Base-by-base conservation (phyloP, 2,329 filamentous ascomycete genomes). In the Neoscytalidium dimidiatum region DNA sequence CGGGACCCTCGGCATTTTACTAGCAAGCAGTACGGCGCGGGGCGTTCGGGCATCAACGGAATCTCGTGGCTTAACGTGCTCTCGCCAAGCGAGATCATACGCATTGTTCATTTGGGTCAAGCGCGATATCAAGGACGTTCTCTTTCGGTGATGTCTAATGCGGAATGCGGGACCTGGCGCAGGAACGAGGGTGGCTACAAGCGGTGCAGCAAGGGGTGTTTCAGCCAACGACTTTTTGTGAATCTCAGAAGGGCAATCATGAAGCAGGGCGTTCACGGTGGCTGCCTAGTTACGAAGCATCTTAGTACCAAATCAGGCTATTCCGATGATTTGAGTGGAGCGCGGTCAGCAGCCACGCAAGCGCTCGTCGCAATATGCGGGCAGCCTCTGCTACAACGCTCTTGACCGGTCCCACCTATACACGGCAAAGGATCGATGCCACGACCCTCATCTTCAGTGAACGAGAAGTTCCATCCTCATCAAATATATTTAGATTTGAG, bases 21-120 rank as follows among this genome's bases (percentile, higher is more conserved):
- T 46, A n/a, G 56, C 56, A 60, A 26, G 35, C 26, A 60, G 56
- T 41, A 60, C 38, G 56, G 56, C 56, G 56, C 28, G 33, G 11
- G 38, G 56, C 28, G 46, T 33, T 21, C n/a, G 49, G 38, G 41
- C 56, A 60, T 33, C 26, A 23, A 60, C 13, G 29, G 26, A n/a
- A 43, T 60, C 29, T 26, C 3, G 33, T 46, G 56, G 56, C 14
- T 60, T 52, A 33, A 46, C 38, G 41, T 33, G 35, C 35, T 44
- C 33, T 48, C n/a, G 28, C 23, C 33, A 48, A 46, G 38, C 56
- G 41, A 60, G 23, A 33, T 48, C 19, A 33, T 7, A 11, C 4
- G n/a, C 11, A 46, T 46, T n/a, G 31, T 46, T 60, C 28, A 1
- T 33, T 58, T 46, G 11, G 41, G 38, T 60, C 56, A 46, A 46